Evolutionary conservation across 1,139 yeast genomes (phyloP).

Genomic region (Hemisphaericaspora xylofermentans): DNA sequence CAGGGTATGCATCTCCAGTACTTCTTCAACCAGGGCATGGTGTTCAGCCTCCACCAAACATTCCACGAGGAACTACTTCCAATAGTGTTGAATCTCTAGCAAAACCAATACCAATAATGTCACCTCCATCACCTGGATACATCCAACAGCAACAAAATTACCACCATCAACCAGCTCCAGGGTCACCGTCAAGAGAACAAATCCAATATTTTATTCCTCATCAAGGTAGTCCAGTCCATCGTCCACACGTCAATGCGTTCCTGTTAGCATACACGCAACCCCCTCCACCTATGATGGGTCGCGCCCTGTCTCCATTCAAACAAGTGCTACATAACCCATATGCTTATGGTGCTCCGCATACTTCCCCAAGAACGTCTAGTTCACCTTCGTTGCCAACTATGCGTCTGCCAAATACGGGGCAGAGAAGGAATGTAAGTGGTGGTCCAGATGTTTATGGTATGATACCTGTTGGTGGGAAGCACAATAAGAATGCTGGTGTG

Average conservation of each 20-base stretch:
- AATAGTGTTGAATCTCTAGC: conserved; percentile 3
- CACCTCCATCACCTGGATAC: conserved; percentile 13
- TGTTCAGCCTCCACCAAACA: conserved; percentile 4
- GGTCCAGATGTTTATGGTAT: conserved; percentile 18
- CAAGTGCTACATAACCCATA: conserved; percentile 4
- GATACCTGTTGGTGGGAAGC: conserved; percentile 36
- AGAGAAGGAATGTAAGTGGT: background rate
- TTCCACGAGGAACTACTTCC: conserved; percentile 6
- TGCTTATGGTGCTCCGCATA: background rate
- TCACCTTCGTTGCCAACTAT: conserved; percentile 8
- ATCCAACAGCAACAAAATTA: conserved; percentile 7
- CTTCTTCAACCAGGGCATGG: conserved; percentile 10
- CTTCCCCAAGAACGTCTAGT: background rate
- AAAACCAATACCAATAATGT: conserved; percentile 9
- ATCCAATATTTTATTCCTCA: background rate
- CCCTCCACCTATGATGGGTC: conserved; percentile 1
- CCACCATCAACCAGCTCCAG: background rate
- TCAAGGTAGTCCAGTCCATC: background rate
- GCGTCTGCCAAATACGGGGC: background rate
- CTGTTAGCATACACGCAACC: conserved; percentile 1
- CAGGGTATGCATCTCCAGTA: conserved; percentile 6
- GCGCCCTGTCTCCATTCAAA: conserved; percentile 1
- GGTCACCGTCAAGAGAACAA: conserved; percentile 1
- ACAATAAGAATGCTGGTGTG: conserved; percentile 33
- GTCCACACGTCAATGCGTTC: background rate